Percentiles rank a stretch among this genome's conserved stretches.
phyloP scores from a whole-genome alignment of 129 eudicot genomes.

The Deinandra increscens region DNA sequence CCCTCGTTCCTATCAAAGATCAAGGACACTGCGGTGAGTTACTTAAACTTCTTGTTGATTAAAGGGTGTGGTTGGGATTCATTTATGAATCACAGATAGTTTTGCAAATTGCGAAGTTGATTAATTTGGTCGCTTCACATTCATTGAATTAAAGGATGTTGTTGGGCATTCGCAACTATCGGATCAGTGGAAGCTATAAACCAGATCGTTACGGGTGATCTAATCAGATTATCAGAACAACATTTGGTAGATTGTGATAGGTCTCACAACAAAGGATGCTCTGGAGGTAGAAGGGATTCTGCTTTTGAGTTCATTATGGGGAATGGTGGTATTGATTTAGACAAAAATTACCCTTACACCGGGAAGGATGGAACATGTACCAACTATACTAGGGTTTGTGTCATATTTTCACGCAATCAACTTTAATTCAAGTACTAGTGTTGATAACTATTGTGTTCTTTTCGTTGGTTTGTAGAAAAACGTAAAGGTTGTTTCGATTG shows the following conservation, averaged over 20 bases:
- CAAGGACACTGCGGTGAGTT: constrained; percentile 82
- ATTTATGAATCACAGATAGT: too few species aligned
- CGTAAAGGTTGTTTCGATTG: constrained; percentile 59
- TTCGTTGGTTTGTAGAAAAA: constrained; percentile 40
- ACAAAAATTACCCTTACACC: constrained; percentile 40
- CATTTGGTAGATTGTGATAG: constrained; percentile 53
- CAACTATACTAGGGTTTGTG: constrained; percentile 28
- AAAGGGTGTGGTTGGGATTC: constrained; percentile 56
- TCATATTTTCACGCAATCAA: neutral
- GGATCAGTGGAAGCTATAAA: constrained; percentile 49
- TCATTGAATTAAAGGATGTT: constrained; percentile 39
- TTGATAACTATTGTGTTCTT: neutral
- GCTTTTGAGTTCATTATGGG: constrained; percentile 46
- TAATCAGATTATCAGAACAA: constrained; percentile 47
- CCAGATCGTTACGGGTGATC: constrained; percentile 41
- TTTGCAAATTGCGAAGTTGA: neutral
- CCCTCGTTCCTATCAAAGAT: constrained; percentile 62
- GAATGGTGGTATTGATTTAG: constrained; percentile 48
- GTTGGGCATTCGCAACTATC: constrained; percentile 53
- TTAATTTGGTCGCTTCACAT: neutral
- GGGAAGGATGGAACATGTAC: constrained; percentile 37
- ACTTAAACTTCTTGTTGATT: neutral
- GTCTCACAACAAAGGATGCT: constrained; percentile 42
- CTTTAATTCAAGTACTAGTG: neutral
- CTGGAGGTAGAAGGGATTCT: constrained; percentile 47